Conservation (phyloP, 1,139 yeast species). For the Meyerozyma elateridarum region DNA sequence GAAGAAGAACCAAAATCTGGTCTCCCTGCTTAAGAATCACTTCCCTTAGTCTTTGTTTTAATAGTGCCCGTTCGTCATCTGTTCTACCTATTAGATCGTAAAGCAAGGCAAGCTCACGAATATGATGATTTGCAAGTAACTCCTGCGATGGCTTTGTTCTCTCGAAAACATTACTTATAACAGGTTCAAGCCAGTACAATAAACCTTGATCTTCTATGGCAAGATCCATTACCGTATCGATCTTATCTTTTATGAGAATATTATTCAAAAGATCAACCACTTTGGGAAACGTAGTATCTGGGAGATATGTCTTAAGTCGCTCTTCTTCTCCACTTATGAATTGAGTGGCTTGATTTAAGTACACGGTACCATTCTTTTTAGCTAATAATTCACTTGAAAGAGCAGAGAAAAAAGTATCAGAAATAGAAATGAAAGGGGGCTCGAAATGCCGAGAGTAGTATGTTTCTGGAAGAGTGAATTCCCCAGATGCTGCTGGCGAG, state of each 20-base stretch:
- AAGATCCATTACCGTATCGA: constrained; percentile 44
- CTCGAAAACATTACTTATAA: constrained; percentile 18
- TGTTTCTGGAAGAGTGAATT: constrained; percentile 39
- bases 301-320: constrained; percentile 52
- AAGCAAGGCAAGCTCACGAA: constrained; percentile 36
- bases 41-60: constrained; percentile 46
- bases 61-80: constrained; percentile 46
- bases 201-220: constrained; percentile 52
- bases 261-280: constrained; percentile 54
- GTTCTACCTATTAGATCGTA: constrained; percentile 53
- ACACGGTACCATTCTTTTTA: constrained; percentile 46
- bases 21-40: constrained; percentile 41
- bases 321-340: constrained; percentile 57
- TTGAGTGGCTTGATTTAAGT: constrained; percentile 48
- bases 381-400: constrained; percentile 42
- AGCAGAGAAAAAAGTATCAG: constrained; percentile 51
- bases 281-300: constrained; percentile 50
- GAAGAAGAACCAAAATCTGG: constrained; percentile 12
- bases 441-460: constrained; percentile 67
- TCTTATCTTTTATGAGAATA: constrained; percentile 56
- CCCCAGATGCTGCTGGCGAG: constrained; percentile 30
- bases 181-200: constrained; percentile 46
- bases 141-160: constrained; percentile 9
- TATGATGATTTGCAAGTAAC: constrained; percentile 10
- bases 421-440: constrained; percentile 51